Base-by-base conservation (phyloP, 805 yeast species). In the Candida tibetensis region DNA sequence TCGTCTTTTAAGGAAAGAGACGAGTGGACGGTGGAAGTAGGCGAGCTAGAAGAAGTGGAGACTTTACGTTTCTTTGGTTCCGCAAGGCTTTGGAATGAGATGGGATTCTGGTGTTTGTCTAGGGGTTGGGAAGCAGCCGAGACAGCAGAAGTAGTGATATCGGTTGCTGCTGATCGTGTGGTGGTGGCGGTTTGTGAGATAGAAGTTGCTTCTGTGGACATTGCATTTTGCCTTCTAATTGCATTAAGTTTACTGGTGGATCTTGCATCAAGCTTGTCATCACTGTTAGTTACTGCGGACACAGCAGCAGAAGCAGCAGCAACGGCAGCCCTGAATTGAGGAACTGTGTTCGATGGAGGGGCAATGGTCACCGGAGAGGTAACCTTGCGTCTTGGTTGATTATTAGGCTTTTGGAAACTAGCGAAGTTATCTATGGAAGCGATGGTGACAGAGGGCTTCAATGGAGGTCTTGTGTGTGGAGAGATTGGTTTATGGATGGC, bases 371-470 rank as follows among this genome's bases (percentile, higher is more conserved):
- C 10, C 7, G 25, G 25, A 10, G 25, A 21, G 25, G 25, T 7
- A 10, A 21, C 25, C 25, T 21, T 21, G 25, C 25, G 25, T 21
- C 10, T 30, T 14, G 35, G 23, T 4, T 22, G 4, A 22, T 17
- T 28, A 3, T 3, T 17, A 17, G 29, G 4, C 16, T 23, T 28
- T 14, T 45, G 44, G 25, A 40, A 42, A 18, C 30, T 32, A 16
- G 46, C 35, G 19, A 47, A 42, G 17, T 41, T 49, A 29, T 52
- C 51, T 17, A 52, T 48, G 19, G 57, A 49, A 1, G 54, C 49
- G 17, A 52, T 52, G 14, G 58, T 49, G n/a, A 53, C 51, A 9
- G 51, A 37, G 1, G 62, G 62, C 27, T 51, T 55, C 32, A 53
- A 44, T 17, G 59, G 52, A 18, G 54, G 57, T 28, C 48, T 35